These are phyloP conservation scores for Coemansia sp. DNA, from an alignment of 192 early-diverging fungal genomes.

Conservation along the genomic window DNA sequence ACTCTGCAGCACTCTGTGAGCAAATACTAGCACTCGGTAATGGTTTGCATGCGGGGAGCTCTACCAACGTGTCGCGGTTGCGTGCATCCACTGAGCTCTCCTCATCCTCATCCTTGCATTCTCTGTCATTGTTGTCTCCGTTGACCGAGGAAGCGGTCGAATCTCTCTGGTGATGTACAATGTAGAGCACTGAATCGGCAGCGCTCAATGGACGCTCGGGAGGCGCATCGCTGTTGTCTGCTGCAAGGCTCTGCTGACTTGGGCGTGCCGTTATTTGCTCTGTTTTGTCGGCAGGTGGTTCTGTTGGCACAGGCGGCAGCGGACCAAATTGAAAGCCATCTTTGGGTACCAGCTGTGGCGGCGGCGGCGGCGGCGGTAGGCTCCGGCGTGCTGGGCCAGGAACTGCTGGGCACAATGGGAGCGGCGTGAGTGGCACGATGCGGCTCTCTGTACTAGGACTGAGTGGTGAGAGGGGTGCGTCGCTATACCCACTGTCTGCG, in stretches of 20 bases:
- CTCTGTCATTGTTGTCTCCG: background rate
- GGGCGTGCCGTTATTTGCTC: background rate
- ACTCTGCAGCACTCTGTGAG: too few relatives aligned
- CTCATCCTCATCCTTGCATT: too few relatives aligned
- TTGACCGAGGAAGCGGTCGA: too few relatives aligned
- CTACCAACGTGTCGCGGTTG: slow-evolving; percentile 33
- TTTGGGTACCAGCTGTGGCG: background rate
- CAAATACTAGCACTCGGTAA: too few relatives aligned
- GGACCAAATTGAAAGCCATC: slow-evolving; percentile 15
- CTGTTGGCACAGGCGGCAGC: slow-evolving; percentile 11
- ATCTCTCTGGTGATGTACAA: slow-evolving; percentile 3
- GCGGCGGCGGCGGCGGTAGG: slow-evolving; percentile 2
- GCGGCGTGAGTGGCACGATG: slow-evolving; percentile 6
- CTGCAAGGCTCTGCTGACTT: too few relatives aligned
- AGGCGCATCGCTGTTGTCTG: too few relatives aligned
- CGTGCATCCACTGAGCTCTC: too few relatives aligned
- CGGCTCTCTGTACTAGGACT: slow-evolving; percentile 4
- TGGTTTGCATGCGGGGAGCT: too few relatives aligned
- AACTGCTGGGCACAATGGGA: too few relatives aligned
- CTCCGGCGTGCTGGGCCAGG: slow-evolving; percentile 1
- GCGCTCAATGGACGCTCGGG: background rate
- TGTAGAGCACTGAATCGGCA: slow-evolving; percentile 14
- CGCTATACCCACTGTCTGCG: too few relatives aligned
- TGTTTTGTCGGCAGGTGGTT: background rate
- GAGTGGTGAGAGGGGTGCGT: too few relatives aligned